Evolutionary conservation across 1,284 basidiomycete genomes (phyloP).

Genomic region (Ganoderma sinense): DNA sequence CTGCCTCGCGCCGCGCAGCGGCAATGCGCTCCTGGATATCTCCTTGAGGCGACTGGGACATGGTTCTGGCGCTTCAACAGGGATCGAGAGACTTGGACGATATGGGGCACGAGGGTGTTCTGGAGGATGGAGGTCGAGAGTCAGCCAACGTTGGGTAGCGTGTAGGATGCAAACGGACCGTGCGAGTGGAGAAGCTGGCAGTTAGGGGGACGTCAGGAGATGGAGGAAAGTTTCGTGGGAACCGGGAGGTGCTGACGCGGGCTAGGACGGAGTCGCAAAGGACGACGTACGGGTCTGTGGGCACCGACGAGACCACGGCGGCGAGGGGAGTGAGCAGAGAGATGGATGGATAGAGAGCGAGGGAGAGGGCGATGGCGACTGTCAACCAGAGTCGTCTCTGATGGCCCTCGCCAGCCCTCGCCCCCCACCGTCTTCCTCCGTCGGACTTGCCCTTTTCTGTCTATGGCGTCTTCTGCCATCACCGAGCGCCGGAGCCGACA

Average conservation of each 20-base stretch:
- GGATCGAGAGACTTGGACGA: slow-evolving; percentile 22
- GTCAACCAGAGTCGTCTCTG: slow-evolving; percentile 29
- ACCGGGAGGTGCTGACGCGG: slow-evolving; percentile 25
- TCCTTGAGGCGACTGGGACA: slow-evolving; percentile 81
- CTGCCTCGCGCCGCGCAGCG: slow-evolving; percentile 94
- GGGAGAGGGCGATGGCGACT: slow-evolving; percentile 35
- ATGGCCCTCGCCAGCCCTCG: slow-evolving; percentile 5
- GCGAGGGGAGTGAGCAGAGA: slow-evolving; percentile 25
- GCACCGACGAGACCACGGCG: slow-evolving; percentile 18
- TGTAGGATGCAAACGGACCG: slow-evolving; percentile 21
- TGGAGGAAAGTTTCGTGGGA: slow-evolving; percentile 36
- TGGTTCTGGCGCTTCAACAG: slow-evolving; percentile 42
- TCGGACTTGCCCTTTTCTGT: slow-evolving; percentile 29
- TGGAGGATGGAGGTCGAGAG: slow-evolving; percentile 1
- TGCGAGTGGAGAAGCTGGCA: slow-evolving; percentile 25
- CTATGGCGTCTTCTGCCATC: slow-evolving; percentile 11
- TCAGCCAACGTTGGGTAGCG: background rate
- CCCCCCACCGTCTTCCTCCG: background rate
- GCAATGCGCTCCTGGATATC: slow-evolving; percentile 96
- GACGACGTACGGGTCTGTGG: slow-evolving; percentile 18
- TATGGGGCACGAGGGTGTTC: background rate
- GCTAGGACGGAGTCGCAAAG: slow-evolving; percentile 19
- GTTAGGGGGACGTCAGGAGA: slow-evolving; percentile 22
- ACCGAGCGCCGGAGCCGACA: background rate
- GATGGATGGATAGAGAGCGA: slow-evolving; percentile 25